A percentile compares a stretch with the other conserved stretches of the same genome.
Conservation (phyloP, 169 alveolate species). For the Cryptosporidium muris region DNA sequence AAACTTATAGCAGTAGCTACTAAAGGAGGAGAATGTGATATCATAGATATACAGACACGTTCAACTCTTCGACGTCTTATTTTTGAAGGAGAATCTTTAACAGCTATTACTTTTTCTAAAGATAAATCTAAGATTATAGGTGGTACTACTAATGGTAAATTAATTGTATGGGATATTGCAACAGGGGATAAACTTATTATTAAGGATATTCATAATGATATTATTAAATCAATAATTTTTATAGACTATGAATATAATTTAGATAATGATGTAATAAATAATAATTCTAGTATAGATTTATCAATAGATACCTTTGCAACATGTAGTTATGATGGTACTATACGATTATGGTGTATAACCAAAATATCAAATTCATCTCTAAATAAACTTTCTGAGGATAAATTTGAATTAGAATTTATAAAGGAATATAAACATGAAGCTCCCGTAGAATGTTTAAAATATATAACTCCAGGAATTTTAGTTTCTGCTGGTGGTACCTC, state of each 20-base stretch:
- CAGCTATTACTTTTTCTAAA: constrained; percentile 26
- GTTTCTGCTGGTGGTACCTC: constrained; percentile 55
- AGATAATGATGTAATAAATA: not conserved
- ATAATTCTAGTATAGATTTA: not conserved
- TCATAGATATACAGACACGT: constrained; percentile 17
- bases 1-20: constrained; percentile 23
- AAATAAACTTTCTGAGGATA: not conserved
- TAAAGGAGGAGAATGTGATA: constrained; percentile 30
- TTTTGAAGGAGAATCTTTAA: not conserved
- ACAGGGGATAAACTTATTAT: not conserved
- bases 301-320: constrained; percentile 15
- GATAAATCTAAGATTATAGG: constrained; percentile 39
- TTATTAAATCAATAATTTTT: constrained; percentile 24
- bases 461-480: not conserved
- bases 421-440: constrained; percentile 8
- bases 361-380: not conserved
- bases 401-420: not conserved
- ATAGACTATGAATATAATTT: not conserved
- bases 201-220: constrained; percentile 26
- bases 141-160: constrained; percentile 48
- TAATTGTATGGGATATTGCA: constrained; percentile 25
- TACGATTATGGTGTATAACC: constrained; percentile 42
- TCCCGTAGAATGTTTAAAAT: constrained; percentile 53
- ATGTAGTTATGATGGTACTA: constrained; percentile 56
- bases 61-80: constrained; percentile 23